phyloP scores from a whole-genome alignment of 106 monocot species.

The Platanthera zijinensis region DNA sequence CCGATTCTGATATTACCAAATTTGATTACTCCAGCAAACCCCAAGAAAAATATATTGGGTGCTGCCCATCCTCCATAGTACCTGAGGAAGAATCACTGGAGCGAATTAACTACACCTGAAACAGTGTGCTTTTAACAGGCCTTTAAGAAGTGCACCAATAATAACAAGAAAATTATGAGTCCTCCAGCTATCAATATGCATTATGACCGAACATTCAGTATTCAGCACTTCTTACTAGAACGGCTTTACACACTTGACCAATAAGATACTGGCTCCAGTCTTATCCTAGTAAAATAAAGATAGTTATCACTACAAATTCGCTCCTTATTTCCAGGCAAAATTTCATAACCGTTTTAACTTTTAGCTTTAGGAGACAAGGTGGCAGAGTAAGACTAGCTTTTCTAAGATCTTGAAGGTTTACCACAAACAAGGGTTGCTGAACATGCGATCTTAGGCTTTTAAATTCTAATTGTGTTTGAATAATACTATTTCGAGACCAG shows the following conservation, averaged over 20 bases:
- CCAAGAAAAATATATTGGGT: constrained; percentile 72
- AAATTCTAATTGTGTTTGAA: no score
- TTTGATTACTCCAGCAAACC: constrained; percentile 73
- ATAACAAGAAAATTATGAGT: not conserved
- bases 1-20: constrained; percentile 93
- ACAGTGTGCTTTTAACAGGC: not conserved
- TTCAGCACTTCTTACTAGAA: not conserved
- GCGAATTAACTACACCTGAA: constrained; percentile 8
- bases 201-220: not conserved
- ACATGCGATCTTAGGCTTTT: no score
- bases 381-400: no score
- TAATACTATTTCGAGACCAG: no score
- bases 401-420: no score
- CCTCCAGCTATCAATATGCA: not conserved
- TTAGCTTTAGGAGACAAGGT: not conserved
- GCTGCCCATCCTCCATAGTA: constrained; percentile 84
- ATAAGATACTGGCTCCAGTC: not conserved
- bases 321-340: not conserved
- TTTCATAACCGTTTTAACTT: not conserved
- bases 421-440: no score
- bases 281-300: constrained; percentile 2
- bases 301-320: not conserved
- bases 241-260: not conserved
- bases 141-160: not conserved
- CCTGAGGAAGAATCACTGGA: constrained; percentile 22